Percentiles rank a stretch among this genome's conserved stretches.
phyloP scores from a whole-genome alignment of 768 basidiomycete species.

The Gloeostereum incarnatum region DNA sequence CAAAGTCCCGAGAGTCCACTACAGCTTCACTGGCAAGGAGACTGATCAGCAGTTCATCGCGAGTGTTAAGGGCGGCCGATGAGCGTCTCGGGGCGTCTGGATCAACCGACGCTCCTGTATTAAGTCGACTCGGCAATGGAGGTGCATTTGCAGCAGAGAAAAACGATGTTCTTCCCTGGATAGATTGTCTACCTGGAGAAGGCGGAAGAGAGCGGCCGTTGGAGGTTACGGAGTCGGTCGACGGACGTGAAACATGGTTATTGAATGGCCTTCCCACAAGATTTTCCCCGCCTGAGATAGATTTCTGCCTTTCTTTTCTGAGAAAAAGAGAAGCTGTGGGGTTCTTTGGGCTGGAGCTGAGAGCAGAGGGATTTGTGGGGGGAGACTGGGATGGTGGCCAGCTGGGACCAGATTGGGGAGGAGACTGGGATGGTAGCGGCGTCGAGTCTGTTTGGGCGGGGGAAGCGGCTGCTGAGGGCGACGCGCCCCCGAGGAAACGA shows the following conservation, averaged over 20 bases:
- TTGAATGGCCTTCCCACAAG: too few species aligned
- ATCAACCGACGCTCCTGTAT: slow-evolving; percentile 23
- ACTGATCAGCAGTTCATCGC: slow-evolving; percentile 83
- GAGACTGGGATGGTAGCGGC: slow-evolving; percentile 36
- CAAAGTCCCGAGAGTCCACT: slow-evolving; percentile 80
- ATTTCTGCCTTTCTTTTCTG: slow-evolving; percentile 40
- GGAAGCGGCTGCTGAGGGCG: slow-evolving; percentile 17
- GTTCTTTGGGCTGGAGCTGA: slow-evolving; percentile 24
- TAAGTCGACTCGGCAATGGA: slow-evolving; percentile 14
- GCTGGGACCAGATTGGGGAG: slow-evolving; percentile 26
- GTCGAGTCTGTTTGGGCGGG: slow-evolving; percentile 11
- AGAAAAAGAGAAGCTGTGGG: slow-evolving; percentile 36
- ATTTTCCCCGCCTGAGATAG: slow-evolving; percentile 4
- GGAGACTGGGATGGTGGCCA: slow-evolving; percentile 18
- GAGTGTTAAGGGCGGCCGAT: slow-evolving; percentile 40
- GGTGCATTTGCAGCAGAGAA: slow-evolving; percentile 8
- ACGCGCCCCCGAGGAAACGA: slow-evolving; percentile 43
- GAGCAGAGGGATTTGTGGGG: slow-evolving; percentile 12
- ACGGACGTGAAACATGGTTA: slow-evolving; percentile 8
- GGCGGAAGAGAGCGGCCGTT: slow-evolving; percentile 15
- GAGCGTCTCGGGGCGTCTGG: slow-evolving; percentile 29
- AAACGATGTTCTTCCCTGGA: slow-evolving; percentile 5
- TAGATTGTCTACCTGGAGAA: slow-evolving; percentile 13
- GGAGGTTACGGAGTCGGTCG: slow-evolving; percentile 12
- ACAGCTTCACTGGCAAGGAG: slow-evolving; percentile 90